Percentiles rank a stretch among this genome's conserved stretches.
Conservation (phyloP, 2,329 filamentous ascomycete genomes). For the Botrytis paeoniae region DNA sequence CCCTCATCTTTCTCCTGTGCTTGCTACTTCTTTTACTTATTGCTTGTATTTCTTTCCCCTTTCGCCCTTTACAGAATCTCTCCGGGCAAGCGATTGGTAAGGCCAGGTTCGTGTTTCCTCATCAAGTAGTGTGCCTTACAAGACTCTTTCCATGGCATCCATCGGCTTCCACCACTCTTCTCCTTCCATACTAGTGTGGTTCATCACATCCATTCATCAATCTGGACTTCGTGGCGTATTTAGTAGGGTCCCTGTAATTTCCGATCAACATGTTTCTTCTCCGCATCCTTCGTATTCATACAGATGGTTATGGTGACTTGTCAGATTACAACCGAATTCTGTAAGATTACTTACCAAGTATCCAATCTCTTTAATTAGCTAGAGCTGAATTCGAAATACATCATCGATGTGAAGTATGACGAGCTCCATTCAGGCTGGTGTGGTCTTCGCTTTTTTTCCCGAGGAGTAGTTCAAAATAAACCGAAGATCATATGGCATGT, state of each 20-base stretch:
- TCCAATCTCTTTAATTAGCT: neutral
- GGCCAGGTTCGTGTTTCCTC: neutral
- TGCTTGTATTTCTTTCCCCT: neutral
- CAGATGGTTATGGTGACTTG: neutral
- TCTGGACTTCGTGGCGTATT: neutral
- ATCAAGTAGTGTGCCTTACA: neutral
- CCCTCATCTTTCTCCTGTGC: neutral
- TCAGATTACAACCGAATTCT: too few species aligned
- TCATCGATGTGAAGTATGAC: neutral
- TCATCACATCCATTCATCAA: neutral
- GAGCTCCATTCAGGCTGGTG: neutral
- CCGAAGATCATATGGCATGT: neutral
- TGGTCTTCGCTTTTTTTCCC: neutral
- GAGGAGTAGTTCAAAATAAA: accelerated
- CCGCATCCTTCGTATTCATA: neutral
- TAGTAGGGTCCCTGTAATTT: neutral
- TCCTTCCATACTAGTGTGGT: neutral
- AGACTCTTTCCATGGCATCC: neutral
- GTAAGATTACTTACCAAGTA: neutral
- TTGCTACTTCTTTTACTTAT: neutral
- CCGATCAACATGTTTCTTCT: neutral
- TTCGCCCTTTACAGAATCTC: neutral
- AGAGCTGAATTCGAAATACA: neutral
- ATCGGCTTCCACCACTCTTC: neutral
- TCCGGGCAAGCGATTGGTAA: neutral